phyloP scores from a whole-genome alignment of 306 rosid genomes.

The cucumber (Cucumis sativus) region Cucumber_9930_V3 NC_026656.2:13428501-13429000 shows the following conservation, averaged over 20 bases:
- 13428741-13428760: conserved; percentile 15
- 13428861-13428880: conserved; percentile 10
- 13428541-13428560: conserved; percentile 13
- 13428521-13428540: conserved; percentile 70
- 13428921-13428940: conserved; percentile 16
- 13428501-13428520: conserved; percentile 18
- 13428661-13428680: conserved; percentile 7
- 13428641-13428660: conserved; percentile 34
- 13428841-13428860: conserved; percentile 24
- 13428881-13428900: conserved; percentile 33
- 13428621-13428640: conserved; percentile 12
- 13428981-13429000: conserved; percentile 5
- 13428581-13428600: conserved; percentile 25
- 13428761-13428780: conserved; percentile 7
- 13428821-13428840: conserved; percentile 29
- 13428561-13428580: not conserved
- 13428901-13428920: conserved; percentile 6
- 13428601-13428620: conserved; percentile 16
- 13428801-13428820: conserved; percentile 31
- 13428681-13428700: not conserved
- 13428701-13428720: not conserved
- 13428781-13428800: conserved; percentile 1
- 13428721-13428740: not conserved
- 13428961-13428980: not conserved
- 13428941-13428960: conserved; percentile 25